Conservation (phyloP, 1,284 basidiomycete genomes). For the Malassezia globosa region DNA sequence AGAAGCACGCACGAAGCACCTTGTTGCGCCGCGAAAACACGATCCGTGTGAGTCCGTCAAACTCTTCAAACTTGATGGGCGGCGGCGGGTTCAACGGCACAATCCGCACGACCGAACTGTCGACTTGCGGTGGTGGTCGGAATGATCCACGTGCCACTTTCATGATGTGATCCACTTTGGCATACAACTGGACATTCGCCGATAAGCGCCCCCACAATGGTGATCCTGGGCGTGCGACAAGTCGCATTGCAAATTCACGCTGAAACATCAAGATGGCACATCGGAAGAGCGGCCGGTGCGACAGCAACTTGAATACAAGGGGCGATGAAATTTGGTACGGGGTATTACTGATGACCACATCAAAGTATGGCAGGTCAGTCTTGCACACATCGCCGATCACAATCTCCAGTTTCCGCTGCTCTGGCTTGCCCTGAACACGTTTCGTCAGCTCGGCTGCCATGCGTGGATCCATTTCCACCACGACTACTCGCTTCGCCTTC, state of each 20-base stretch:
- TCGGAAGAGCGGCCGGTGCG: conserved; percentile 85
- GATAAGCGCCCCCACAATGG: conserved; percentile 84
- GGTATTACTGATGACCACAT: conserved; percentile 97
- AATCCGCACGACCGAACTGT: conserved; percentile 80
- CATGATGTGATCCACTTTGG: conserved; percentile 91
- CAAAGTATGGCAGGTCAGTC: conserved; percentile 89
- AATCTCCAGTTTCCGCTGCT: conserved; percentile 85
- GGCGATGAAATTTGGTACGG: conserved; percentile 99
- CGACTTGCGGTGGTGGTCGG: conserved; percentile 87
- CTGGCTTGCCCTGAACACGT: conserved; percentile 91
- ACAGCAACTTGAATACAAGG: conserved; percentile 89
- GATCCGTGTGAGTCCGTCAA: conserved; percentile 83
- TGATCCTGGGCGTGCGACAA: conserved; percentile 75
- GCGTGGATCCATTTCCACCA: conserved; percentile 95
- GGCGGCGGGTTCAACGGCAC: conserved; percentile 89
- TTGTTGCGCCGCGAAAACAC: conserved; percentile 85
- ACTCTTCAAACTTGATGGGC: conserved; percentile 89
- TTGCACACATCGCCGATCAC: conserved; percentile 96
- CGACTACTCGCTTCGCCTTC: conserved; percentile 80
- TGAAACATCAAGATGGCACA: conserved; percentile 98
- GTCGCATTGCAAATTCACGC: conserved; percentile 86
- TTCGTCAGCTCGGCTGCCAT: conserved; percentile 98
- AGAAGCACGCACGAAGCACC: conserved; percentile 70
- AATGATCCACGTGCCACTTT: conserved; percentile 94
- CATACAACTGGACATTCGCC: conserved; percentile 90